Evolutionary conservation across 139 green algal species (phyloP), one percentile per base, ranked within the genome.

Genomic region (Edaphochlamys debaryana): DNA sequence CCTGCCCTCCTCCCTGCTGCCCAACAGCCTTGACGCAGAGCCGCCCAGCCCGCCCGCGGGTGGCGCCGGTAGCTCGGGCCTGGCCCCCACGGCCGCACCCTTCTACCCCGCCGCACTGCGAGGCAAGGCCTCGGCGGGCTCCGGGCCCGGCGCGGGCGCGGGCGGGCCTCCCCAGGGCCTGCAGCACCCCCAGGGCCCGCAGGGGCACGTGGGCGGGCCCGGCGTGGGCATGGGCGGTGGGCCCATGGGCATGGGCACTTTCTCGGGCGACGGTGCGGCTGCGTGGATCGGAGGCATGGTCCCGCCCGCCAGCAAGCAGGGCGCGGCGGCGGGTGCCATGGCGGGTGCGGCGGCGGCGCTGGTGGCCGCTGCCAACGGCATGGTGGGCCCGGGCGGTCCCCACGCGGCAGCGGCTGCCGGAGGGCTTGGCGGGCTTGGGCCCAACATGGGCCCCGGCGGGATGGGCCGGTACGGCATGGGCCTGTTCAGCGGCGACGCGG

Each of bases 71-170:
- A 67, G 20, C 60, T 82, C 76, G 7, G 63, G 76, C 17, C 76
- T 82, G n/a, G 76, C 76, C 22, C 62, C 76, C 22, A 82, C 62
- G 3, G 76, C 76, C 1, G 76, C 76, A 4, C 76, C 76, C 27
- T 82, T 82, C 62, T 82, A 82, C 62, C 76, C 76, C 7, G 76
- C 76, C 5, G 60, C 38, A 9, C 41, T 82, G 48, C 62, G 76
- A 9, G 67, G 60, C 76, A 82, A 82, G 63, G 42, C 4, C 34
- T n/a, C 19, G 19, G 22, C 6, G 19, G 64, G 64, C 34, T 19
- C 34, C 13, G 27, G 60, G 60, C 60, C 60, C 30, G 60, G 7
- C 30, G n/a, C n/a, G n/a, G n/a, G n/a, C n/a, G n/a, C n/a, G n/a
- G n/a, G n/a, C n/a, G n/a, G n/a, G n/a, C n/a, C n/a, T n/a, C 17